Percentiles rank a stretch among this genome's conserved stretches.
Evolutionary conservation across 768 basidiomycete species (phyloP).

Genomic region (Macrocybe gigantea): DNA sequence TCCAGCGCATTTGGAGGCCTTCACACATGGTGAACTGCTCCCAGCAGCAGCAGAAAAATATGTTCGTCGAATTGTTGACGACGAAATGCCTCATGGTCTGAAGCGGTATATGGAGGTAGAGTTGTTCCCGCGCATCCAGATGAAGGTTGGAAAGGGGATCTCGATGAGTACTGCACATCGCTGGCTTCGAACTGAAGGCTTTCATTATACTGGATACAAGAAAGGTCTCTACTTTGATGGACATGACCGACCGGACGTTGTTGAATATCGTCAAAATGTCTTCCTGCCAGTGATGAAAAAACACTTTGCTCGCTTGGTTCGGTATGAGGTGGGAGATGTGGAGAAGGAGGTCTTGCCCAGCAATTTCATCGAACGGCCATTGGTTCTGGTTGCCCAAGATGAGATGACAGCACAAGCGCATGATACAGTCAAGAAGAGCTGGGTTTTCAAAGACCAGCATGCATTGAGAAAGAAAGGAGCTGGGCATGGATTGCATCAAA

Average conservation of each 20-base stretch:
- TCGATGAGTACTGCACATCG: constrained; percentile 13
- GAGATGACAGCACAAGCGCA: constrained; percentile 36
- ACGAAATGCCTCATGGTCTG: constrained; percentile 15
- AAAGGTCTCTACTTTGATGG: constrained; percentile 32
- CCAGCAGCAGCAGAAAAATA: constrained; percentile 8
- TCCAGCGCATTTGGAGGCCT: constrained; percentile 10
- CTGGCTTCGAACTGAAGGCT: constrained; percentile 17
- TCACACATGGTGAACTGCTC: constrained; percentile 7
- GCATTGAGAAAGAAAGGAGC: constrained; percentile 29
- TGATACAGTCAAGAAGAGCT: constrained; percentile 22
- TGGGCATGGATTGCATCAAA: constrained; percentile 30
- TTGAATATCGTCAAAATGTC: constrained; percentile 21
- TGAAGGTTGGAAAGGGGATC: constrained; percentile 12
- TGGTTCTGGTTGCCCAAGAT: constrained; percentile 28
- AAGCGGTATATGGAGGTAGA: constrained; percentile 12
- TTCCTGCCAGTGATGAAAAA: constrained; percentile 22
- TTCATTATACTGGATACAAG: constrained; percentile 16
- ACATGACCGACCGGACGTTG: constrained; percentile 26
- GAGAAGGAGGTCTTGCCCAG: constrained; percentile 3
- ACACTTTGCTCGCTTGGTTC: constrained; percentile 6
- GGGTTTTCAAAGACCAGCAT: constrained; percentile 28
- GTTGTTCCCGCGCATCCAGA: constrained; percentile 6
- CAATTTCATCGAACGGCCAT: constrained; percentile 14
- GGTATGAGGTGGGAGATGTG: constrained; percentile 12
- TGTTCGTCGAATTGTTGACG: constrained; percentile 5